Conservation (phyloP, 495 filamentous ascomycete species). For the Trichoderma orchidacearum region DNA sequence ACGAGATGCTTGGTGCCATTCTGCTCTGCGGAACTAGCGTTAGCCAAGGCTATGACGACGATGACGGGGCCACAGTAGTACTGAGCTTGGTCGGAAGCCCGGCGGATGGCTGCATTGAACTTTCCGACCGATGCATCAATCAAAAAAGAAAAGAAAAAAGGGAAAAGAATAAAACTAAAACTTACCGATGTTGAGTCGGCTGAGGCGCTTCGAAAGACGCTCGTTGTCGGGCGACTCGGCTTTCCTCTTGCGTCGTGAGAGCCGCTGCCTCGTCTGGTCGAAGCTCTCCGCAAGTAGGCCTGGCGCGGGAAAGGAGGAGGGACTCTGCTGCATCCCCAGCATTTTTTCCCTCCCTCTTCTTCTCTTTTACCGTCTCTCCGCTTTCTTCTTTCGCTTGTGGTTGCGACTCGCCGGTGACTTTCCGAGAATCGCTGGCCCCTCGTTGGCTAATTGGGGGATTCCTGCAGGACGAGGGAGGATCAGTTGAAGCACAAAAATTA, state of each 20-base stretch:
- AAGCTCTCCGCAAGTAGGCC: neutral
- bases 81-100: neutral
- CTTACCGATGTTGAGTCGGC: constrained; percentile 66
- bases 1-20: constrained; percentile 43
- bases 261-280: constrained; percentile 13
- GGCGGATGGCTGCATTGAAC: constrained; percentile 2
- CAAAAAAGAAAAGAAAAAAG: neutral
- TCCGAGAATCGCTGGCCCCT: neutral
- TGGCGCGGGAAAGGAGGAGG: constrained; percentile 4
- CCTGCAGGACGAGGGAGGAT: no score
- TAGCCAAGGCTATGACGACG: no score
- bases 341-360: neutral
- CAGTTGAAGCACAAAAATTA: neutral
- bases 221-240: constrained; percentile 37
- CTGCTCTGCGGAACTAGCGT: constrained; percentile 22
- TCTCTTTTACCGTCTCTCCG: neutral
- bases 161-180: neutral
- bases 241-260: constrained; percentile 35
- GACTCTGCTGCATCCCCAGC: constrained; percentile 2
- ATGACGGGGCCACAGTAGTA: constrained; percentile 1
- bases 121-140: constrained; percentile 3
- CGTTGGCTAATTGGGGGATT: no score
- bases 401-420: no score
- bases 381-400: no score
- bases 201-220: constrained; percentile 65